Evolutionary conservation across 2,329 filamentous ascomycete species (phyloP).

Genomic region (Pleurostoma richardsiae): DNA sequence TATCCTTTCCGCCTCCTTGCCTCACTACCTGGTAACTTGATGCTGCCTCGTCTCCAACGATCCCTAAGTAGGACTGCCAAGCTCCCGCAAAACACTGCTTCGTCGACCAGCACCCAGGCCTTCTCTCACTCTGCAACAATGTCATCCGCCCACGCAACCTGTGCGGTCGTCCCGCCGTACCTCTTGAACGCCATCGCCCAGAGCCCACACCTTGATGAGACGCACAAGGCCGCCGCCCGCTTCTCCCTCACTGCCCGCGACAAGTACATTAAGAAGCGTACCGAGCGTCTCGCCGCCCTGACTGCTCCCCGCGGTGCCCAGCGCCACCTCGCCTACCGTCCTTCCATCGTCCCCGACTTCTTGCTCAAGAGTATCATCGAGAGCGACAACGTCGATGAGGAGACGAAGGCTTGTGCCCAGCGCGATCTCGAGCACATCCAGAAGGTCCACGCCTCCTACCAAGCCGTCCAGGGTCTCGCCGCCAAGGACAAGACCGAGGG

Average conservation of each 20-base stretch:
- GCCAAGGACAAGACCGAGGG: slow-evolving; percentile 10
- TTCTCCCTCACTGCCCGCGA: slow-evolving; percentile 27
- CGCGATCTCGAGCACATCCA: slow-evolving; percentile 32
- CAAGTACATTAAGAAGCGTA: slow-evolving; percentile 20
- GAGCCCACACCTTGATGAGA: slow-evolving; percentile 27
- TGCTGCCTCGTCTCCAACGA: too few relatives aligned
- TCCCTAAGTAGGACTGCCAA: too few relatives aligned
- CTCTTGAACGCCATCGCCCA: slow-evolving; percentile 37
- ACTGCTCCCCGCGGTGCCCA: slow-evolving; percentile 21
- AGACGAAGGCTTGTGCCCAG: slow-evolving; percentile 28
- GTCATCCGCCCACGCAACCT: slow-evolving; percentile 10
- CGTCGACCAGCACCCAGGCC: too few relatives aligned
- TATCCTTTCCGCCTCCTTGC: too few relatives aligned
- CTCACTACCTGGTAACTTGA: too few relatives aligned
- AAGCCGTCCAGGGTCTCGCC: slow-evolving; percentile 16
- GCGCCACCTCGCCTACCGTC: slow-evolving; percentile 7
- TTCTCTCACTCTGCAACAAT: background rate
- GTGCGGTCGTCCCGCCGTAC: slow-evolving; percentile 40
- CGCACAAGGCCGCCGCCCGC: slow-evolving; percentile 27
- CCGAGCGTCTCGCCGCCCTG: slow-evolving; percentile 28
- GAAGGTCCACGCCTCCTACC: slow-evolving; percentile 22
- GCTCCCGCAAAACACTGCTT: too few relatives aligned
- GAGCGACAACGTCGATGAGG: slow-evolving; percentile 30
- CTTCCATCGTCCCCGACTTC: slow-evolving; percentile 31
- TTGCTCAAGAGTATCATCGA: slow-evolving; percentile 32